Conservation (phyloP, 2,329 filamentous ascomycete species). For the Apiospora rasikravindrae region DNA sequence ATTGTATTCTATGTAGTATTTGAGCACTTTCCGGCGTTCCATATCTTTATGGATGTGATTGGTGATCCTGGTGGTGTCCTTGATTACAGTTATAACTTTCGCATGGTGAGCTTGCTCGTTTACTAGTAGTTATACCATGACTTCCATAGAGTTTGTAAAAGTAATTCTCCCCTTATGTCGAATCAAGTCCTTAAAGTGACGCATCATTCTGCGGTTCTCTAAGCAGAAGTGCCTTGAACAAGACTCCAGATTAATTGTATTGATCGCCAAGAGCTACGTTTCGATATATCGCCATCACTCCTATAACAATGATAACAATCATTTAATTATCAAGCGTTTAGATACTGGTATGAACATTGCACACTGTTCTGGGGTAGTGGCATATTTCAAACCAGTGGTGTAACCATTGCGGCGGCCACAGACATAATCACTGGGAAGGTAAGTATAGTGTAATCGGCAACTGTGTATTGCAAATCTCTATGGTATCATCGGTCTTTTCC, state of each 20-base stretch:
- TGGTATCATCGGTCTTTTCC: slow-evolving; percentile 14
- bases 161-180: slow-evolving; percentile 30
- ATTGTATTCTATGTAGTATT: slow-evolving; percentile 31
- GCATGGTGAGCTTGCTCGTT: not conserved
- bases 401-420: not conserved
- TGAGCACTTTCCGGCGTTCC: slow-evolving; percentile 24
- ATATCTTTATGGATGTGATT: slow-evolving; percentile 26
- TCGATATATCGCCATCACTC: too few species aligned
- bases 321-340: too few species aligned
- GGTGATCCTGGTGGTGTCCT: slow-evolving; percentile 27
- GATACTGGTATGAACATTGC: too few species aligned
- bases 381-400: not conserved
- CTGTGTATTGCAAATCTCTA: slow-evolving; percentile 15
- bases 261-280: too few species aligned
- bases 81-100: slow-evolving; percentile 13
- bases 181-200: slow-evolving; percentile 25
- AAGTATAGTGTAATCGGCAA: not conserved
- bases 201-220: too few species aligned
- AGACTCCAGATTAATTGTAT: too few species aligned
- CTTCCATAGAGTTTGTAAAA: slow-evolving; percentile 28
- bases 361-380: not conserved
- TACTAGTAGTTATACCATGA: slow-evolving; percentile 25
- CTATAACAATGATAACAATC: too few species aligned
- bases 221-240: too few species aligned
- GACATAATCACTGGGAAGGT: too few species aligned